phyloP scores from a whole-genome alignment of 2,329 filamentous ascomycete genomes.

The Sclerotinia subarctica region DNA sequence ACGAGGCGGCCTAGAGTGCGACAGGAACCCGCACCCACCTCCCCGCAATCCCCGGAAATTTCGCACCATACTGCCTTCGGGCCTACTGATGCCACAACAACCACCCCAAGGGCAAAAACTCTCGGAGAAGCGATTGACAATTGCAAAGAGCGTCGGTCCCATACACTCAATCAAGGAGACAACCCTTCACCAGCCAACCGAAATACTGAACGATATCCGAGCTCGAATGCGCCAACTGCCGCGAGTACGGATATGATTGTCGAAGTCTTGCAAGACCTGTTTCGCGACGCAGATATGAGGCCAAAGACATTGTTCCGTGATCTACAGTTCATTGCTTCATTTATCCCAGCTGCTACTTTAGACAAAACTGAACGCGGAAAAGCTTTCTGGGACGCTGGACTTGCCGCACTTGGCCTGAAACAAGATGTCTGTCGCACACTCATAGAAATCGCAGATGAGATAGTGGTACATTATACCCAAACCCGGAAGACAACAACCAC shows the following conservation, averaged over 20 bases:
- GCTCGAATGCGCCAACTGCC: slow-evolving; percentile 46
- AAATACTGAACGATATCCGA: slow-evolving; percentile 70
- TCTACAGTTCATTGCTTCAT: slow-evolving; percentile 69
- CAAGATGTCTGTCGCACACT: slow-evolving; percentile 70
- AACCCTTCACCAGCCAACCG: slow-evolving; percentile 67
- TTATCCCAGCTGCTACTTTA: slow-evolving; percentile 58
- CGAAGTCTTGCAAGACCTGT: slow-evolving; percentile 63
- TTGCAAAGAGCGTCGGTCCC: slow-evolving; percentile 64
- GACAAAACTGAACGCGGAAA: slow-evolving; percentile 65
- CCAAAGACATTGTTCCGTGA: slow-evolving; percentile 80
- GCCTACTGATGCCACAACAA: slow-evolving; percentile 28
- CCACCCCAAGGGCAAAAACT: slow-evolving; percentile 43
- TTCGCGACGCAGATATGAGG: slow-evolving; percentile 65
- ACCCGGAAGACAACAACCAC: slow-evolving; percentile 47
- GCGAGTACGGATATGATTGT: slow-evolving; percentile 53
- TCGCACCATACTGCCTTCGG: slow-evolving; percentile 36
- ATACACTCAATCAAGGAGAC: slow-evolving; percentile 47
- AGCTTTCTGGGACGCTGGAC: slow-evolving; percentile 77
- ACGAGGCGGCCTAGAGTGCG: slow-evolving; percentile 36
- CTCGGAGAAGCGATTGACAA: slow-evolving; percentile 68
- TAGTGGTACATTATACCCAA: slow-evolving; percentile 65
- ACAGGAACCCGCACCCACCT: slow-evolving; percentile 32
- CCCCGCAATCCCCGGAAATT: slow-evolving; percentile 57
- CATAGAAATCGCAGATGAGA: slow-evolving; percentile 65
- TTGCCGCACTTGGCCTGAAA: slow-evolving; percentile 86